Conservation (phyloP, 345 rosid genomes). For the Theobroma cacao region DNA sequence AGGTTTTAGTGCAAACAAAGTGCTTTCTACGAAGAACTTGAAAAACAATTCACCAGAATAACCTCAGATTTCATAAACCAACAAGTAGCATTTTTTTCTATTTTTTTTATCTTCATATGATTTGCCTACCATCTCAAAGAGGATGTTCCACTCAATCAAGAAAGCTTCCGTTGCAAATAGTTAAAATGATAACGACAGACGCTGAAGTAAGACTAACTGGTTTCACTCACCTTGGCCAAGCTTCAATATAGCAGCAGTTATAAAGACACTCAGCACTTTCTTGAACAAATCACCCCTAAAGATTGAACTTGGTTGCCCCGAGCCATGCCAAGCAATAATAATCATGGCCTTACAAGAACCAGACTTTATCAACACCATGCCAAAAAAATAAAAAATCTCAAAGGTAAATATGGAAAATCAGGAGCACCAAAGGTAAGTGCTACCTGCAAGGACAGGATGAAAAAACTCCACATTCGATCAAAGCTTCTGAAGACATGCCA, state of each 20-base stretch:
- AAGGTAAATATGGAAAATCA: constrained; percentile 5
- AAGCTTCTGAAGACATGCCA: constrained; percentile 99
- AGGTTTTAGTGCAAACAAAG: not conserved
- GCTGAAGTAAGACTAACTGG: not conserved
- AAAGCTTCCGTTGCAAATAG: not conserved
- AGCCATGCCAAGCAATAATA: constrained; percentile 90
- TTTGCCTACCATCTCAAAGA: not conserved
- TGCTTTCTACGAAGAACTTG: not conserved
- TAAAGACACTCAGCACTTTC: constrained; percentile 86
- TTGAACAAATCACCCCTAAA: constrained; percentile 63
- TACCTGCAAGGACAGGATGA: constrained; percentile 90
- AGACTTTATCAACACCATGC: constrained; percentile 25
- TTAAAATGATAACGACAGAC: not conserved
- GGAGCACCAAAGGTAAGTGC: not conserved
- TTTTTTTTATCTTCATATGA: not conserved
- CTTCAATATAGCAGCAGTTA: constrained; percentile 95
- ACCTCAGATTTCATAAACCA: constrained; percentile 1
- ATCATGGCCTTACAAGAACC: constrained; percentile 71
- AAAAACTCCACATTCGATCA: constrained; percentile 99
- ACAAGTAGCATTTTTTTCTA: not conserved
- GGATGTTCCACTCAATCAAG: not conserved
- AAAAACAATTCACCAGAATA: not conserved
- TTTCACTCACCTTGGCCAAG: constrained; percentile 83
- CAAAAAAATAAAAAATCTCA: constrained; percentile 5
- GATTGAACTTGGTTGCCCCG: constrained; percentile 52